phyloP scores from a whole-genome alignment of 2,329 filamentous ascomycete genomes.

The Clonostachys byssicola region DNA sequence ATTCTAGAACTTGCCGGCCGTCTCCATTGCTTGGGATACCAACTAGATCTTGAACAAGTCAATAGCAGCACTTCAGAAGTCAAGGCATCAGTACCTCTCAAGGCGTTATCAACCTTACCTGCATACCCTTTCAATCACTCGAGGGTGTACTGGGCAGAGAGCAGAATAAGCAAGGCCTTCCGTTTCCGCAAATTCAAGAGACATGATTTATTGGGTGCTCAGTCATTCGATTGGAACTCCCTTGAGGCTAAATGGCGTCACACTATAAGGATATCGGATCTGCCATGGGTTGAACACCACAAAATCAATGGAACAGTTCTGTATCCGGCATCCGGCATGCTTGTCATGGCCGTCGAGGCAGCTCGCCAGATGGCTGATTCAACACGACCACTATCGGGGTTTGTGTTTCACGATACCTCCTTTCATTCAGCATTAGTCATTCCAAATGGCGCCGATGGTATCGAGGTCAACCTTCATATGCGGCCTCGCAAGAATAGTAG shows the following conservation, averaged over 20 bases:
- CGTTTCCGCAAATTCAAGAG: conserved; percentile 7
- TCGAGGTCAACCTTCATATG: no score
- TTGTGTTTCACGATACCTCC: no score
- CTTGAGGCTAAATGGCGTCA: conserved; percentile 23
- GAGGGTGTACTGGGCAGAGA: conserved; percentile 11
- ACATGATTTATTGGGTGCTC: conserved; percentile 17
- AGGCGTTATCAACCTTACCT: conserved; percentile 6
- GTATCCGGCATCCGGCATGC: conserved; percentile 24
- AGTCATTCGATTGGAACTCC: conserved; percentile 7
- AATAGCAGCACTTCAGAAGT: neutral
- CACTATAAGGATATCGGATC: conserved; percentile 13
- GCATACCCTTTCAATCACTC: conserved; percentile 15
- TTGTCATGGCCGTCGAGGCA: conserved; percentile 24
- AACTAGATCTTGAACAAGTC: neutral
- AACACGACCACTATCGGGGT: no score
- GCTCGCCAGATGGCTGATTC: neutral
- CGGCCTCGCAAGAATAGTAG: no score
- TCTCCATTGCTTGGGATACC: neutral
- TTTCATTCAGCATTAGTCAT: no score
- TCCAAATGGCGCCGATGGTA: no score
- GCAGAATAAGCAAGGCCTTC: conserved; percentile 13
- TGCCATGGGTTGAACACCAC: conserved; percentile 25
- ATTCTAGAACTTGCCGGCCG: neutral
- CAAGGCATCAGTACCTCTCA: neutral
- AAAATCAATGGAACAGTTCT: conserved; percentile 12